Base-by-base conservation (phyloP, 176 grass and related monocot genomes). In the Oryza longistaminata region DNA sequence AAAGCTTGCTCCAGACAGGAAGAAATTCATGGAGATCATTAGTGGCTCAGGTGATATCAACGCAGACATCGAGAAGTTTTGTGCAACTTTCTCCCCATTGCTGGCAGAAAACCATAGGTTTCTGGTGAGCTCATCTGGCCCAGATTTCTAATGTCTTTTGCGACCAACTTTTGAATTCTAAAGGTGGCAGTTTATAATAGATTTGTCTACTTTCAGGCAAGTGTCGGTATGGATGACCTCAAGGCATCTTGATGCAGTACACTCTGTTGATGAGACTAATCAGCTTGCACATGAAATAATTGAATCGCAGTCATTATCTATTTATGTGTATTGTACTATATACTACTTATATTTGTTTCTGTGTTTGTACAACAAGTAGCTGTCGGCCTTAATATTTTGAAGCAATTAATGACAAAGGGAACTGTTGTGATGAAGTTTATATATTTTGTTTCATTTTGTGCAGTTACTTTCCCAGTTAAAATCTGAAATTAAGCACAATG, bases 21-120 rank as follows among this genome's bases (percentile, higher is more conserved):
- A 97, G 73, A 97, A 94, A 81, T 97, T 94, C 79, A 91, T 91
- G 92, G 92, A 92, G 48, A 80, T 97, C 55, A 91, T 97, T 64
- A 85, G 86, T 49, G 92, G 90, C 69, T 85, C 83, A 85, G 92
- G 92, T 35, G 64, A 92, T 78, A 82, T 94, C 64, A 88, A 92
- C 62, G 81, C 65, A 34, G 92, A 97, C 7, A 92, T 97, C 1
- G 77, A 97, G 60, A 88, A 87, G 31, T 97, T 97, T 31, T 94
- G 94, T 66, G 27, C 75, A 53, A 78, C 68, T 26, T 92, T 97
- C 71, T 67, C 86, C 45, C 86, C 88, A 66, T 76, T 97, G 19
- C 83, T 97, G 17, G 88, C 27, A 73, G 86, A 94, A 76, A 94
- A 94, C 71, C 94, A 97, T 84, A 89, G 83, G 83, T 97, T 94